Evolutionary conservation across 2,329 filamentous ascomycete genomes (phyloP).

Genomic region (Xylaria polymorpha): DNA sequence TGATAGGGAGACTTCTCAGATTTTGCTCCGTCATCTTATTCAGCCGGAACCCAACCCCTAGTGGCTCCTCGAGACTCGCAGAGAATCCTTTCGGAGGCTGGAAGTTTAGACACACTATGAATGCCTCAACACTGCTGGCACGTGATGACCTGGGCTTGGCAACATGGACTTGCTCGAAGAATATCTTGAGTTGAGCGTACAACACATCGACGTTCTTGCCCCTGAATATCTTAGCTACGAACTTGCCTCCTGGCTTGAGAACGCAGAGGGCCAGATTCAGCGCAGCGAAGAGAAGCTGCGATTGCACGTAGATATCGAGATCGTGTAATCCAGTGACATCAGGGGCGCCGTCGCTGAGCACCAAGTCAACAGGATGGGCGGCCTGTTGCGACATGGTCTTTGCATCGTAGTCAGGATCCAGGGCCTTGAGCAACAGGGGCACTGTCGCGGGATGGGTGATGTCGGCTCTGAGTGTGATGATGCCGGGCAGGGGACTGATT

Average conservation of each 20-base stretch:
- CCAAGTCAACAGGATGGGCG: conserved; percentile 86
- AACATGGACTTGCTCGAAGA: conserved; percentile 88
- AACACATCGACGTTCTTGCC: conserved; percentile 95
- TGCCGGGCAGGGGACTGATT: conserved; percentile 92
- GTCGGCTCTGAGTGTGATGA: conserved; percentile 91
- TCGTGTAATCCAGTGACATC: conserved; percentile 98
- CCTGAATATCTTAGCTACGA: conserved; percentile 97
- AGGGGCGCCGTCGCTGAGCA: conserved; percentile 93
- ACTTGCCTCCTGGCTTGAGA: conserved; percentile 90
- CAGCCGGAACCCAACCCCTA: conserved; percentile 72
- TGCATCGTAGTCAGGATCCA: conserved; percentile 77
- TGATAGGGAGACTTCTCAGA: conserved; percentile 54
- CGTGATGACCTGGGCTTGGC: conserved; percentile 94
- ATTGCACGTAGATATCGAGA: conserved; percentile 97
- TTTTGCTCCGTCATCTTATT: conserved; percentile 61
- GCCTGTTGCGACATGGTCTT: conserved; percentile 62
- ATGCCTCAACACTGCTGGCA: conserved; percentile 97
- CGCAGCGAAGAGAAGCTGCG: conserved; percentile 92
- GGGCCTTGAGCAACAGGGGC: conserved; percentile 83
- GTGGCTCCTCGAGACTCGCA: conserved; percentile 78
- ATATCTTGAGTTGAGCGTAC: conserved; percentile 91
- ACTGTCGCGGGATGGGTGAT: conserved; percentile 98
- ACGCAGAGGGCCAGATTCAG: conserved; percentile 94
- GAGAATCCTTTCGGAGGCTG: conserved; percentile 80
- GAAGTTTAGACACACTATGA: conserved; percentile 94